These are phyloP conservation scores for Allium fistulosum DNA, from an alignment of 106 monocot genomes.

Conservation along the genomic window DNA sequence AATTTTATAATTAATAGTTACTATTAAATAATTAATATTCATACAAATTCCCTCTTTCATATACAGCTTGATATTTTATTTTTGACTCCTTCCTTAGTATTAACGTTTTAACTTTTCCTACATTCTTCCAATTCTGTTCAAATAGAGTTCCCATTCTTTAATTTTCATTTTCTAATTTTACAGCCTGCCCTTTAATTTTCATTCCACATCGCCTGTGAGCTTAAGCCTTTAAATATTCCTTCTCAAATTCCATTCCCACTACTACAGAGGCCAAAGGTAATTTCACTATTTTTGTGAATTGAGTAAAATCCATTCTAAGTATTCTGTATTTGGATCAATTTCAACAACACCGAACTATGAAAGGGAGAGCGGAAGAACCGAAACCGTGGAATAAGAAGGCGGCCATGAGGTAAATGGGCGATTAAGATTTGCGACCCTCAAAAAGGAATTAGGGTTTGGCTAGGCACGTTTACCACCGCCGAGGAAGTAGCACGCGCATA, in stretches of 20 bases:
- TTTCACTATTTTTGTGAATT: not conserved
- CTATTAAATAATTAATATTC: too few species aligned
- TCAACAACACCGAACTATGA: slow-evolving; percentile 8
- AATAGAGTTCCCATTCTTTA: too few species aligned
- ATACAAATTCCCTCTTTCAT: too few species aligned
- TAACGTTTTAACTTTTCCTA: too few species aligned
- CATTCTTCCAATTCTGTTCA: too few species aligned
- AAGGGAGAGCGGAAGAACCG: slow-evolving; percentile 12
- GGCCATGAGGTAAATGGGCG: slow-evolving; percentile 54
- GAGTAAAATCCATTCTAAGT: not conserved
- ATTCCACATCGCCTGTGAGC: too few species aligned
- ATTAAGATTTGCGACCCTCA: slow-evolving; percentile 51
- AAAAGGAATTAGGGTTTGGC: slow-evolving; percentile 53
- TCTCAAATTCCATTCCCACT: not conserved
- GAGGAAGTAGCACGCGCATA: slow-evolving; percentile 57
- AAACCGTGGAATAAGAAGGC: slow-evolving; percentile 31
- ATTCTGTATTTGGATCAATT: slow-evolving; percentile 4
- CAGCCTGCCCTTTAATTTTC: too few species aligned
- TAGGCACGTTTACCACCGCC: slow-evolving; percentile 46
- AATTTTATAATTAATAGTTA: too few species aligned
- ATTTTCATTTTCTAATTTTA: too few species aligned
- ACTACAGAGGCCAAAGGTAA: not conserved
- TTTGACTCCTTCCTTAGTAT: too few species aligned
- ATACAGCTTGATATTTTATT: too few species aligned
- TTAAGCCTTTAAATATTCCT: too few species aligned